Conservation (phyloP, 768 basidiomycete species). For the Mycena capillaripes region DNA sequence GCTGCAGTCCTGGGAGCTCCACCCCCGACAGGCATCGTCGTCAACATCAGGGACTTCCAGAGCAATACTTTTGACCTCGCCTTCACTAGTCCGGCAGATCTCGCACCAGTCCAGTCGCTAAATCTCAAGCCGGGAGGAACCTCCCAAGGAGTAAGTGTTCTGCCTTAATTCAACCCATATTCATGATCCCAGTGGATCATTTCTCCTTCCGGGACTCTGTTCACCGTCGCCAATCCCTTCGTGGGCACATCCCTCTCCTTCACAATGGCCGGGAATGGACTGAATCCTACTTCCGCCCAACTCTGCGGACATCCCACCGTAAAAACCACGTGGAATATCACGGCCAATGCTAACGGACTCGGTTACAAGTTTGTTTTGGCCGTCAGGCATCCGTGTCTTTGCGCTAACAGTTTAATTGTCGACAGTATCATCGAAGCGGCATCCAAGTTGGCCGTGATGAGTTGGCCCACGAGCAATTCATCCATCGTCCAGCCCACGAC, state of each 20-base stretch:
- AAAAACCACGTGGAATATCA: background rate
- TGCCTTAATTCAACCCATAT: too few species aligned
- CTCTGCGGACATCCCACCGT: background rate
- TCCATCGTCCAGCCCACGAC: background rate
- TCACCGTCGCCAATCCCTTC: background rate
- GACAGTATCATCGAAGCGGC: conserved; percentile 13
- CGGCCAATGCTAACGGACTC: background rate
- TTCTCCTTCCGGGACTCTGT: background rate
- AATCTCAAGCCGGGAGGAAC: too few species aligned
- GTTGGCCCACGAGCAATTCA: conserved; percentile 13
- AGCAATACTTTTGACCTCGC: too few species aligned
- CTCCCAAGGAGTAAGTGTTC: too few species aligned
- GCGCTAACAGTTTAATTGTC: background rate
- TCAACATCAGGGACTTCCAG: too few species aligned
- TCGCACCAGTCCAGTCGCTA: too few species aligned
- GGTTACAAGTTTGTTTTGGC: conserved; percentile 8
- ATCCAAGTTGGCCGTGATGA: background rate
- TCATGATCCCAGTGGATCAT: background rate
- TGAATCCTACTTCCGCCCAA: conserved; percentile 2
- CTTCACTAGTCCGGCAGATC: too few species aligned
- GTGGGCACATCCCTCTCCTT: background rate
- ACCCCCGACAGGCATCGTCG: too few species aligned
- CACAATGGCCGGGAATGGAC: background rate
- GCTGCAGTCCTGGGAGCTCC: too few species aligned
- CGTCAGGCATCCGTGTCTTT: background rate